These are phyloP conservation scores for Diutina neorugosa DNA, from an alignment of 1,139 yeast genomes.

Conservation along the genomic window DNA sequence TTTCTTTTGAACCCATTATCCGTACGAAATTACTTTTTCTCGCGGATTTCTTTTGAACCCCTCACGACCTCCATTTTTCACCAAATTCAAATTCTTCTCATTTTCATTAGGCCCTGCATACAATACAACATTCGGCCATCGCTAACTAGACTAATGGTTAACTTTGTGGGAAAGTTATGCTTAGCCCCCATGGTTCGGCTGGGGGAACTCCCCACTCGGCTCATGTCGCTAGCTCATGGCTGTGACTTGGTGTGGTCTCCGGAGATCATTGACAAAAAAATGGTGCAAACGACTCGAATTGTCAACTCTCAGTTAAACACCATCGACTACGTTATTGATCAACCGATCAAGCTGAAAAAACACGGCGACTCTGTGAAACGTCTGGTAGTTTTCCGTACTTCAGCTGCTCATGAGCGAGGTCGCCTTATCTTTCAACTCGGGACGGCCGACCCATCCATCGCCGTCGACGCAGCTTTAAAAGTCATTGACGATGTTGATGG, in stretches of 20 bases:
- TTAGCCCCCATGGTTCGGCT: conserved; percentile 96
- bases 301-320: conserved; percentile 45
- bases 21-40: neutral
- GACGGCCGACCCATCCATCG: conserved; percentile 69
- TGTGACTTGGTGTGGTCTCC: conserved; percentile 97
- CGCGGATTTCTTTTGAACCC: neutral
- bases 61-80: neutral
- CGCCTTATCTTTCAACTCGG: conserved; percentile 83
- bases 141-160: conserved; percentile 10
- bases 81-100: neutral
- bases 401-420: conserved; percentile 46
- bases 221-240: conserved; percentile 68
- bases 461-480: conserved; percentile 74
- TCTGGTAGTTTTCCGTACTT: conserved; percentile 57
- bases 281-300: conserved; percentile 54
- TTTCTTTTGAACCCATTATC: neutral
- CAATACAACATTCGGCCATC: neutral
- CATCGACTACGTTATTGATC: conserved; percentile 35
- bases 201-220: conserved; percentile 84
- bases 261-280: conserved; percentile 79
- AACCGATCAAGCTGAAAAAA: conserved; percentile 16
- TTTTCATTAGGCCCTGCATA: neutral
- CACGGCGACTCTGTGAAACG: neutral
- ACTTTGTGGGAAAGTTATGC: conserved; percentile 52
- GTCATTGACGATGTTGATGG: conserved; percentile 85